Evolutionary conservation across 2,329 filamentous ascomycete species (phyloP), one percentile per base, ranked within the genome.

Genomic region (Colletotrichum gloeosporioides): DNA sequence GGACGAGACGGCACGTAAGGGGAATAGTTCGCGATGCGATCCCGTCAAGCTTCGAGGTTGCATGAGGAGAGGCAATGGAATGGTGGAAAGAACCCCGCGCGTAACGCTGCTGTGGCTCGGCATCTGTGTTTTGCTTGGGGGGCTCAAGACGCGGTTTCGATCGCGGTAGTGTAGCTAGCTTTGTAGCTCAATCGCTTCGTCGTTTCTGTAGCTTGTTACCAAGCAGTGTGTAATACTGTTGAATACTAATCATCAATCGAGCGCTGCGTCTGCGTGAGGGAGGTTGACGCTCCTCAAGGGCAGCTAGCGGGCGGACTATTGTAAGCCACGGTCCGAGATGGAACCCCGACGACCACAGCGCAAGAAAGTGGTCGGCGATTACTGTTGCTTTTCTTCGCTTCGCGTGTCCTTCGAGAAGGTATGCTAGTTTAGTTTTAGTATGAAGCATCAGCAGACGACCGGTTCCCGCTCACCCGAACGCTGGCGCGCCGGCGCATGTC

Each of bases 331-430:
- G 67, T n/a, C 63, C 64, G 44, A 34, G 53, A 13, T 36, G 34
- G 32, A 31, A 39, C 13, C 55, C 44, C 44, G 44, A 53, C 31
- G 31, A 75, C 29, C n/a, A 55, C 39, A 18, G 62, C 44, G 44
- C 44, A 22, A 53, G 13, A 31, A 72, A 29, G 73, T 36, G 61
- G 68, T 73, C 62, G 53, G 49, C 36, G 59, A 62, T 36, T 67
- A 73, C 57, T 57, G 61, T 62, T 32, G 13, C 27, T 25, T 57
- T 64, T 44, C 25, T 44, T 31, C 69, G 31, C 25, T 73, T 73
- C 71, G 65, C 71, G 31, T 53, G 39, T 70, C 32, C 31, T 73
- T 73, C 71, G 55, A 73, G 71, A 70, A 64, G 57, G 44, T 12
- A 31, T 70, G 59, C 59, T 62, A 62, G 18, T 36, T 62, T 36